Evolutionary conservation across 768 basidiomycete genomes (phyloP), one percentile per base, ranked within the genome.

Genomic region (Termitomyces sp.): DNA sequence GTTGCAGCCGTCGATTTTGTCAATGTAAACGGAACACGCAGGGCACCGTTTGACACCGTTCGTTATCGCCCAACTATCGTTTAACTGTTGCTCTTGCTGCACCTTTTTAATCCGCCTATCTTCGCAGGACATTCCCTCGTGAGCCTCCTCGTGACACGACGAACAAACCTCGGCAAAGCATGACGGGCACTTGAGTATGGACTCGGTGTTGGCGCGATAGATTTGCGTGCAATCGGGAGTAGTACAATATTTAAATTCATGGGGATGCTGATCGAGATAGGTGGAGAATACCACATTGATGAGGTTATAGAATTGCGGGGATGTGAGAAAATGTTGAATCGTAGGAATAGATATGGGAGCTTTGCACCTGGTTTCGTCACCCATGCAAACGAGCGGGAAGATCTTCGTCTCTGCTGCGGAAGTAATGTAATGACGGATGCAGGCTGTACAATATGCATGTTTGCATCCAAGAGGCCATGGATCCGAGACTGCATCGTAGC

Each of bases 141-240:
- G 84, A 0, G 66, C 72, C 53, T 78, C 78, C 54, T 76, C 72
- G 49, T 80, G 71, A 64, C 83, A 85, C 9, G 73, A 64, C 0
- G 79, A 66, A 55, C 83, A 85, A 26, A 83, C 73, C 6, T 70
- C 64, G 26, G 69, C 65, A 51, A 81, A 77, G 64, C 84, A 85
- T 10, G 81, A 79, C 7, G 81, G 81, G 57, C 83, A 84, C 54
- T 78, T 72, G 62, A 81, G 64, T 46, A 67, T 57, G 42, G 67
- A 57, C 34, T 64, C 55, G 16, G 61, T 55, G 29, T 68, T 66
- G 48, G 66, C 66, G 49, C 77, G 72, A 69, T 91, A 91, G 4
- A 89, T 79, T 62, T 87, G 84, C 5, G 72, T 75, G 66, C 89
- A 91, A 65, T 88, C 87, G 0, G 90, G 83, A 0, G 87, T 89